Conservation (phyloP, 2,329 filamentous ascomycete genomes). For the Fusarium nygamai region DNA sequence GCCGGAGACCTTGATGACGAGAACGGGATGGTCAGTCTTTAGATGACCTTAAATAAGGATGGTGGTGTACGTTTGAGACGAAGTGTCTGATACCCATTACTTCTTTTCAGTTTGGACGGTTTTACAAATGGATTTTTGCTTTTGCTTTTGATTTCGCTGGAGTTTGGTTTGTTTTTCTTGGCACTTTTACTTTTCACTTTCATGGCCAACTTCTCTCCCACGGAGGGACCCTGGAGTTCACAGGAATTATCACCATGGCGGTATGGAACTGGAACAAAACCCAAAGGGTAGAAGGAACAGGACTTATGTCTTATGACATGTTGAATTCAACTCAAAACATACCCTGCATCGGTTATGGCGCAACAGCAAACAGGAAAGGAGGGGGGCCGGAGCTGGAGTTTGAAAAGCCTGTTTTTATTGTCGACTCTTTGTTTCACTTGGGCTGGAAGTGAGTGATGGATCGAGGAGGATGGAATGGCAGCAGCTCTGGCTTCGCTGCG, state of each 20-base stretch:
- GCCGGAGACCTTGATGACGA: conserved; percentile 43
- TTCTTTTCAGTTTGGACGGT: conserved; percentile 14
- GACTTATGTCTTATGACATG: conserved; percentile 33
- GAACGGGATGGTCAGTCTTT: conserved; percentile 49
- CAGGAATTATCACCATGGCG: conserved; percentile 10
- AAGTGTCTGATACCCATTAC: conserved; percentile 35
- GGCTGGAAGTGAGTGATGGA: background rate
- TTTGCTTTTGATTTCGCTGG: background rate
- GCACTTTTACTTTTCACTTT: conserved; percentile 7
- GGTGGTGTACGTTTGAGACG: conserved; percentile 15
- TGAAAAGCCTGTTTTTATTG: conserved; percentile 25
- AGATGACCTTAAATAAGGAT: conserved; percentile 5
- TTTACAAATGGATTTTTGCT: conserved; percentile 24
- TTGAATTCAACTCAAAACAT: conserved; percentile 40
- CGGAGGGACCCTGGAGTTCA: conserved; percentile 32
- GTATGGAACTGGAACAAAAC: conserved; percentile 17
- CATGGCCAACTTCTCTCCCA: conserved; percentile 19
- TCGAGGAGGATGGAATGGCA: background rate
- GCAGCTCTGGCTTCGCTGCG: background rate
- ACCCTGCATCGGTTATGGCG: conserved; percentile 45
- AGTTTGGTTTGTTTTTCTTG: conserved; percentile 11
- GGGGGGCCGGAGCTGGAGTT: conserved; percentile 29
- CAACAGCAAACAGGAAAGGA: conserved; percentile 27
- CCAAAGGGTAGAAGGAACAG: conserved; percentile 22
- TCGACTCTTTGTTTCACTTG: conserved; percentile 9